These are phyloP conservation scores for Citrus australasica DNA, from an alignment of 345 rosid genomes.

Conservation along the genomic window DNA sequence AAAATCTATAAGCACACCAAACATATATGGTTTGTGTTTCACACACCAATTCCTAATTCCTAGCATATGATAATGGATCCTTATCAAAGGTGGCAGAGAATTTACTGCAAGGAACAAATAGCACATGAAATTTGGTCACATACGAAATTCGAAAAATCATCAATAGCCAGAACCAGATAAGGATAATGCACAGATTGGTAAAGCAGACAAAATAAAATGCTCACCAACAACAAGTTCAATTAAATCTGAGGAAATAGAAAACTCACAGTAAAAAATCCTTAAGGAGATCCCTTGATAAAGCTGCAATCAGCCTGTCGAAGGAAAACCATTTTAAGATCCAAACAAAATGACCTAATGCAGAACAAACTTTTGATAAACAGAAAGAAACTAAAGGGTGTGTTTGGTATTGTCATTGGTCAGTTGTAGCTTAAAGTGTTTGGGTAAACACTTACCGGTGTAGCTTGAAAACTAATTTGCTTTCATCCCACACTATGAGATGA, in stretches of 20 bases:
- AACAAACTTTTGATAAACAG: background rate
- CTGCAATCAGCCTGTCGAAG: constrained; percentile 68
- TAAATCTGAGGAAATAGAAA: constrained; percentile 16
- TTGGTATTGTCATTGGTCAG: no score
- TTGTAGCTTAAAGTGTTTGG: no score
- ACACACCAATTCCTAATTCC: background rate
- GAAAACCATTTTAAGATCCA: background rate
- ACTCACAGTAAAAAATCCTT: constrained; percentile 75
- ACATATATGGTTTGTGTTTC: background rate
- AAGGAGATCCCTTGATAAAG: constrained; percentile 81
- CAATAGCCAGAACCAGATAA: background rate
- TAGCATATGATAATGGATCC: background rate
- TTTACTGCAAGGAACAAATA: background rate
- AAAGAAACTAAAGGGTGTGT: background rate
- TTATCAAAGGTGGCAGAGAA: background rate
- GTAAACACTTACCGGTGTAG: no score
- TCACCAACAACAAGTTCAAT: background rate
- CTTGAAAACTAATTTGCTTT: no score
- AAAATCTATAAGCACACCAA: background rate
- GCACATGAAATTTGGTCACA: background rate
- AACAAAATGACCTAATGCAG: background rate
- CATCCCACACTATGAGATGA: no score
- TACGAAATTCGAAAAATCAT: background rate
- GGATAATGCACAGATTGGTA: background rate
- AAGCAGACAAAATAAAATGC: background rate